Conservation (phyloP, 345 rosid species). For the Euphorbia tirucalli region DNA sequence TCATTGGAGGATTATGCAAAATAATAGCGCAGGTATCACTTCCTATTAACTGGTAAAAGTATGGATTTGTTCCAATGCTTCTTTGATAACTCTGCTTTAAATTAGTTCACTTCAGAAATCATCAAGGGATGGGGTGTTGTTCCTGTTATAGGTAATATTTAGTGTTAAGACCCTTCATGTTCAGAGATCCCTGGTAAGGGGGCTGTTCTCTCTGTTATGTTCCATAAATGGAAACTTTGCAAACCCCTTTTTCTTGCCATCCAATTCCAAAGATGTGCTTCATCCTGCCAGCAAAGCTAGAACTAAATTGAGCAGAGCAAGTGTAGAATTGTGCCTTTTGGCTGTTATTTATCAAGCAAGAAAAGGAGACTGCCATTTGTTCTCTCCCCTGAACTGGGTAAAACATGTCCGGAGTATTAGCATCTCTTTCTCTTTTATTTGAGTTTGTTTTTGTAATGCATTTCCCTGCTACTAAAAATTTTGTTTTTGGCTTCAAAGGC, state of each 20-base stretch:
- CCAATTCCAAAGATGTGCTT: conserved; percentile 47
- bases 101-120: conserved; percentile 35
- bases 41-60: conserved; percentile 32
- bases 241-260: conserved; percentile 30
- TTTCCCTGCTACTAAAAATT: conserved; percentile 52
- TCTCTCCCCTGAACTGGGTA: conserved; percentile 54
- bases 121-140: conserved; percentile 16
- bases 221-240: conserved; percentile 18
- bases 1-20: conserved; percentile 38
- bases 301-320: conserved; percentile 50
- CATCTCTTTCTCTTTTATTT: conserved; percentile 51
- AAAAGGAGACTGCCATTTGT: conserved; percentile 49
- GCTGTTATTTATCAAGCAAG: conserved; percentile 50
- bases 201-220: conserved; percentile 25
- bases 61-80: conserved; percentile 25
- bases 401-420: conserved; percentile 61
- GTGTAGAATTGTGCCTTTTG: conserved; percentile 44
- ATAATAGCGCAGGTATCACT: conserved; percentile 48
- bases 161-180: conserved; percentile 29
- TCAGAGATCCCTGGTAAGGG: conserved; percentile 55
- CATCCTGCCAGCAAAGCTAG: conserved; percentile 52
- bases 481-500: conserved; percentile 69
- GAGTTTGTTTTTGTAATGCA: conserved; percentile 36
- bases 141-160: conserved; percentile 37
- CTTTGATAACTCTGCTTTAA: conserved; percentile 23